Evolutionary conservation across 495 filamentous ascomycete species (phyloP), one percentile per base, ranked within the genome.

Genomic region (Xylaria bambusicola): DNA sequence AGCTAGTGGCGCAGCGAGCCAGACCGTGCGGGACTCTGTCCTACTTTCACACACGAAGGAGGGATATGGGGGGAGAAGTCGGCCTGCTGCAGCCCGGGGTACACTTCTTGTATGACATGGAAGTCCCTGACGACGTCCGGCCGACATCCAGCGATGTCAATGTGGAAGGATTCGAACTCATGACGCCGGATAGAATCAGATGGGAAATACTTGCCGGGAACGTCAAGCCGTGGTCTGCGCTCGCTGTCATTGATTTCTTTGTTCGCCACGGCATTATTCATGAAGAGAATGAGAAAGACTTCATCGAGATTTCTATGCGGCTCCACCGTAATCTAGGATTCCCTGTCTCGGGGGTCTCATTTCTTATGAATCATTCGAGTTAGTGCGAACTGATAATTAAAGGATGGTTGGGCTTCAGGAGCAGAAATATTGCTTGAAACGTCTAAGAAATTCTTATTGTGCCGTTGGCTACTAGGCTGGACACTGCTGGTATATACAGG

Each of bases 221-320:
- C 62, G 81, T 81, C 52, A 82, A 78, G 61, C 69, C 71, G 6
- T 76, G 75, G 62, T 70, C 71, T 61, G 76, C 67, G 13, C 51
- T 76, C 2, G 73, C 77, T 27, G 53, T 76, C 55, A 60, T 82
- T 24, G 76, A 74, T 36, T 78, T 79, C 64, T 74, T 82, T 23
- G 67, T 82, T 21, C 57, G 73, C 20, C 79, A 80, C 66, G 75
- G 77, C 2, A 63, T 81, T 36, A 62, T 81, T n/a, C 75, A 62
- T 3, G 47, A 66, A 0, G 79, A 80, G 62, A 75, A 75, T n/a
- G 80, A 84, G 67, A 26, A 31, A 29, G 62, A 77, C 33, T 82
- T 76, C 61, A 61, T 74, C 6, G 77, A 82, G 61, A 83, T 85
- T 50, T 61, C 66, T n/a, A 61, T 65, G 17, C 56, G 80, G 17